These are phyloP conservation scores for Aspergillus ellipticus DNA, from an alignment of 495 filamentous ascomycete species.

Conservation along the genomic window DNA sequence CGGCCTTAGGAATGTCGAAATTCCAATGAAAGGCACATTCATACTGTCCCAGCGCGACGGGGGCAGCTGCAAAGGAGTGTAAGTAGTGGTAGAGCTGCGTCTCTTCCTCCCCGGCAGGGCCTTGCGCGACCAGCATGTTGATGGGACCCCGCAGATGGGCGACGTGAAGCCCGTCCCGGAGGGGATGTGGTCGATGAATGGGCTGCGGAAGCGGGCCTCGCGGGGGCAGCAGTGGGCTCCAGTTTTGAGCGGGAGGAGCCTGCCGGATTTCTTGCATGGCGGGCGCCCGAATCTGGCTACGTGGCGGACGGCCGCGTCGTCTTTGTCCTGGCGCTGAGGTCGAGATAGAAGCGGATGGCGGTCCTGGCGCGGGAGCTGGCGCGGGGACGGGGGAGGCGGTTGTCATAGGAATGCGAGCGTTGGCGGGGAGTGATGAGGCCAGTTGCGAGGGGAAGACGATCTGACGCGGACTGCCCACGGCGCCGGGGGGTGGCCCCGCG, in stretches of 20 bases:
- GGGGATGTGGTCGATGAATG: slow-evolving; percentile 39
- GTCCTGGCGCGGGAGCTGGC: neutral
- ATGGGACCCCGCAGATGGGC: slow-evolving; percentile 53
- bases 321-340: neutral
- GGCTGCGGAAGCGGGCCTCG: neutral
- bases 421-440: neutral
- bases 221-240: neutral
- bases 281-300: neutral
- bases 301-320: neutral
- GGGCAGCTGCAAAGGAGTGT: slow-evolving; percentile 37
- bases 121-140: slow-evolving; percentile 28
- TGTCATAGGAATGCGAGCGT: neutral
- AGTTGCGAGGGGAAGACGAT: slow-evolving; percentile 5
- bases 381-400: neutral
- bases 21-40: slow-evolving; percentile 26
- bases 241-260: neutral
- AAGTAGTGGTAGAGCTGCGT: slow-evolving; percentile 45
- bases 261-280: too few relatives aligned
- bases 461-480: neutral
- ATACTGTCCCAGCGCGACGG: slow-evolving; percentile 26
- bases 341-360: neutral
- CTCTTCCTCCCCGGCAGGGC: slow-evolving; percentile 14
- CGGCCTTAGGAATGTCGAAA: slow-evolving; percentile 21
- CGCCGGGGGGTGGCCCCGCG: neutral
- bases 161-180: slow-evolving; percentile 52